Evolutionary conservation across 495 filamentous ascomycete genomes (phyloP).

Genomic region (Penicillium angulare): DNA sequence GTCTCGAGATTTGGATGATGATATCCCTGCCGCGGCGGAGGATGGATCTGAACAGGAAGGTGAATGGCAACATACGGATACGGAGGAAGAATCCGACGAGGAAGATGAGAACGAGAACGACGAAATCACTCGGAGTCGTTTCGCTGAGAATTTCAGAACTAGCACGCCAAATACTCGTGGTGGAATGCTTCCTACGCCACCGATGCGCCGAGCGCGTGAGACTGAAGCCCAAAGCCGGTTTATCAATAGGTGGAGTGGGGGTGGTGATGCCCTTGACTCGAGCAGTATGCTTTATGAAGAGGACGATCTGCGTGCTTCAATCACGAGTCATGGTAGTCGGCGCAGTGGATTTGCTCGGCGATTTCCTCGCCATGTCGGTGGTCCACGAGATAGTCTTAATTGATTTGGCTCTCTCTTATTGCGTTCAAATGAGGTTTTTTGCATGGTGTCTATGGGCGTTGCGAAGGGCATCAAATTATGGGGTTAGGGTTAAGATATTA

Average conservation of each 20-base stretch:
- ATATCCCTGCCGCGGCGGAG: constrained; percentile 42
- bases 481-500: not conserved
- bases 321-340: constrained; percentile 41
- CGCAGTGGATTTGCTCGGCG: constrained; percentile 35
- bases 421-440: too few species aligned
- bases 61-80: constrained; percentile 75
- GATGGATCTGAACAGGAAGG: constrained; percentile 32
- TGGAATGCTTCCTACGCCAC: constrained; percentile 28
- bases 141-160: constrained; percentile 33
- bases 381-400: constrained; percentile 42
- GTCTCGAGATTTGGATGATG: constrained; percentile 39
- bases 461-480: not conserved
- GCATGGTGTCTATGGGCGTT: not conserved
- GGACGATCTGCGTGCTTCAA: constrained; percentile 42
- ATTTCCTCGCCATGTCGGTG: constrained; percentile 37
- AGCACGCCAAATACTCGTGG: constrained; percentile 39
- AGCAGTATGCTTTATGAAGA: constrained; percentile 43
- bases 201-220: constrained; percentile 24
- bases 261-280: constrained; percentile 41
- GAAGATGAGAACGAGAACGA: constrained; percentile 35
- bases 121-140: constrained; percentile 23
- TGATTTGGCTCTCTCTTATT: too few species aligned
- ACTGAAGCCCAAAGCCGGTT: constrained; percentile 47
- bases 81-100: constrained; percentile 64
- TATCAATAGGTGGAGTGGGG: constrained; percentile 46